These are phyloP conservation scores for Scenedesmus sp. DNA, from an alignment of 163 green algal genomes.

Conservation along the genomic window DNA sequence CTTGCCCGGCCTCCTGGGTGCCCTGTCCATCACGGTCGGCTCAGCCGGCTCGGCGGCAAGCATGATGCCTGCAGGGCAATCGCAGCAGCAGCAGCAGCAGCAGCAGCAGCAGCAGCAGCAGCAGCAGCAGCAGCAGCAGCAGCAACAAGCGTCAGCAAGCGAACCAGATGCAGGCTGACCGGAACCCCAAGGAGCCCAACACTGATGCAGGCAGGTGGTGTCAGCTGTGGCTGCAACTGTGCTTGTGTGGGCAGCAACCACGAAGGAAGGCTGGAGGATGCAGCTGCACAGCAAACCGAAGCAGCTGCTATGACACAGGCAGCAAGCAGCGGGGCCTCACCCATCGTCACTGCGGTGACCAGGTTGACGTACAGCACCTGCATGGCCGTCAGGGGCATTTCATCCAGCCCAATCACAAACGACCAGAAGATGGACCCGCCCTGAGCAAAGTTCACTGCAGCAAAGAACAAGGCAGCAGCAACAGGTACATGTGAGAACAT, in stretches of 20 bases:
- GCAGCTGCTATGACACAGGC: no score
- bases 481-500: background rate
- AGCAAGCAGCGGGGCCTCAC: background rate
- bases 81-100: no score
- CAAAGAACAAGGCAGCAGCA: background rate
- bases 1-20: slow-evolving; percentile 59
- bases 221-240: no score
- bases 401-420: slow-evolving; percentile 43
- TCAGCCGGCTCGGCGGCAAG: slow-evolving; percentile 63
- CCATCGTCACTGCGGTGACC: slow-evolving; percentile 55
- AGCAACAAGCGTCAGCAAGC: no score
- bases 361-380: slow-evolving; percentile 66
- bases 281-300: no score
- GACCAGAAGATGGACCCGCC: slow-evolving; percentile 53
- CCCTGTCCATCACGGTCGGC: slow-evolving; percentile 56
- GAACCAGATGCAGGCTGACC: no score
- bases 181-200: no score
- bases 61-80: slow-evolving; percentile 42
- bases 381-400: slow-evolving; percentile 51
- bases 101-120: no score
- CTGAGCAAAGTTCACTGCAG: slow-evolving; percentile 55
- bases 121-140: background rate
- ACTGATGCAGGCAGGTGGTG: no score
- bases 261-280: no score
- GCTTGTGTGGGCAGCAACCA: no score